These are phyloP conservation scores for Magnusiomyces suaveolens DNA, from an alignment of 1,139 yeast species.

Conservation along the genomic window DNA sequence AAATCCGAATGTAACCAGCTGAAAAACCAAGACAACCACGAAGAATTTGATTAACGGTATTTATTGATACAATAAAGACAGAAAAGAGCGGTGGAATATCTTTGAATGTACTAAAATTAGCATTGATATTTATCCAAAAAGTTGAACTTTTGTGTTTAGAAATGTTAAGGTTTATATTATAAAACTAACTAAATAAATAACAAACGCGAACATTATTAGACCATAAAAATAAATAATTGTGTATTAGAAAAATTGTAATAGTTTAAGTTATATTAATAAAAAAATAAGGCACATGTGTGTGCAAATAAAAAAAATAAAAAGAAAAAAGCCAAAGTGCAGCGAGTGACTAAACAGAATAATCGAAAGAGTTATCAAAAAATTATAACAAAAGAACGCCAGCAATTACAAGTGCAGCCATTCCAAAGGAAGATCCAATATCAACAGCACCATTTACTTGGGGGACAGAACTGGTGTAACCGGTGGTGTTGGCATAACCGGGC, in stretches of 20 bases:
- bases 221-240: neutral
- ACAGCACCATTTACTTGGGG: neutral
- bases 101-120: too few relatives aligned
- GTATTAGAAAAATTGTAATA: neutral
- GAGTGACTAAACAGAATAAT: neutral
- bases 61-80: too few relatives aligned
- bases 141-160: too few relatives aligned
- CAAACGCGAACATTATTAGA: too few relatives aligned
- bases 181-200: too few relatives aligned
- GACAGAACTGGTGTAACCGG: neutral
- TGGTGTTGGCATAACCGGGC: neutral
- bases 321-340: neutral
- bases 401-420: neutral
- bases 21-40: too few relatives aligned
- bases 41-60: too few relatives aligned
- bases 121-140: too few relatives aligned
- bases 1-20: too few relatives aligned
- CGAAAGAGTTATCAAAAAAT: neutral
- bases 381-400: neutral
- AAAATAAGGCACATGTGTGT: neutral
- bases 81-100: too few relatives aligned
- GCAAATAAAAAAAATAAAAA: neutral
- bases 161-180: too few relatives aligned
- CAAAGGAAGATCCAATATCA: neutral
- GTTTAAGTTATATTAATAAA: too few relatives aligned